Evolutionary conservation across 202 grass and related monocot species (phyloP), one percentile per base, ranked within the genome.

Genomic region (Bolboschoenoplectus hybrid): DNA sequence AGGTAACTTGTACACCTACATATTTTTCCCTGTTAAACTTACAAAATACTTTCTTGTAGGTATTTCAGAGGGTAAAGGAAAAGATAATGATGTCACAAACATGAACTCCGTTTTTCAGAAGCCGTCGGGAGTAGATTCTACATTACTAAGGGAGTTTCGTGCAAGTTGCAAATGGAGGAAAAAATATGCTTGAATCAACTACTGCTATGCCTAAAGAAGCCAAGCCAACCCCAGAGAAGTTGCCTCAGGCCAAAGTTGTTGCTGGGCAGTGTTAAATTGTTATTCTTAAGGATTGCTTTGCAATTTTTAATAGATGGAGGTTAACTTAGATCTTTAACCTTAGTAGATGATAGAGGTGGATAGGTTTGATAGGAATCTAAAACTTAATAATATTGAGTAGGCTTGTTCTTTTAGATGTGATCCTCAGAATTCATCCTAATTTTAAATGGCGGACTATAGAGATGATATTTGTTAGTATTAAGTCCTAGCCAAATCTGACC

Each of bases 321-420:
- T 43, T 16, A 40, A 4, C 34, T 38, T 78, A 78, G 74, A 35
- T 38, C 50, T 57, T 60, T 60, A 79, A 79, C 52, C 52, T 56
- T 60, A 58, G 14, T 79, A 58, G 75, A 39, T 79, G 52, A 58
- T 41, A 55, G 32, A 77, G 74, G 74, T 35, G 4, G 74, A 79
- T 79, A 58, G 52, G 75, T 79, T 79, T 39, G 53, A 79, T 79
- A 79, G 17, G 46, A 26, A 13, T 78, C 45, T 57, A 57, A 7
- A 57, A 8, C 13, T 73, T 73, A 8, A 26, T 46, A 73, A 12
- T 49, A 50, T 73, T 26, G 26, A 10, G 69, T 49, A 46, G 41
- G 43, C n/a, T 47, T 73, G 67, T 73, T 73, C 69, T 46, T 19
- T 71, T 71, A 76, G 49, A 32, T 38, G 6, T 68, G 72, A 53